phyloP scores from a whole-genome alignment of 345 rosid species.

The Anacardium occidentale region DNA sequence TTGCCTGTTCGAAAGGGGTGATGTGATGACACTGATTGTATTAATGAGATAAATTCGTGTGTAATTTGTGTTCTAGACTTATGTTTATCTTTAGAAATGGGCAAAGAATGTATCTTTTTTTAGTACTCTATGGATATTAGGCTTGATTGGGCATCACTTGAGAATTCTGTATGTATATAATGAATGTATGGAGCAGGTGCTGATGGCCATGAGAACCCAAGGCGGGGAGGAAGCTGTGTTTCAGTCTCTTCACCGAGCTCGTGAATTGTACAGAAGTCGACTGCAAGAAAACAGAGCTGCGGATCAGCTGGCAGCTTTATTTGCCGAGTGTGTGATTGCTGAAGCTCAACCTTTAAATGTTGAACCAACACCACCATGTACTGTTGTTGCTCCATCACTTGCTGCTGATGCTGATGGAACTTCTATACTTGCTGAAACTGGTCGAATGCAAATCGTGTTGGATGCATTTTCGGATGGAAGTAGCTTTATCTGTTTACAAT shows the following conservation, averaged over 20 bases:
- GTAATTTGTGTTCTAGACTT: background rate
- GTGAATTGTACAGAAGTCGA: conserved; percentile 57
- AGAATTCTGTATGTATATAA: background rate
- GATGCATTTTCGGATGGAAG: conserved; percentile 94
- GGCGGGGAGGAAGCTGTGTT: conserved; percentile 87
- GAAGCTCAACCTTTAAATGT: conserved; percentile 60
- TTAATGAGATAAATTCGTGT: background rate
- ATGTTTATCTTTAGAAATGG: background rate
- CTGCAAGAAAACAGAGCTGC: conserved; percentile 53
- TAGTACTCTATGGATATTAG: too few species aligned
- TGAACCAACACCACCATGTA: conserved; percentile 25
- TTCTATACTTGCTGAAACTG: conserved; percentile 80
- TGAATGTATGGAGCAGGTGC: conserved; percentile 49
- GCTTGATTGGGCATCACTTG: too few species aligned
- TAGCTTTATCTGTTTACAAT: conserved; percentile 85
- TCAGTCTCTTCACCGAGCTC: conserved; percentile 64
- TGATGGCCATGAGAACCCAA: conserved; percentile 61
- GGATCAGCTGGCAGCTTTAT: conserved; percentile 84
- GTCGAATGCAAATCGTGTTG: conserved; percentile 73
- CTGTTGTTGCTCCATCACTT: conserved; percentile 23
- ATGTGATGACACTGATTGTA: background rate
- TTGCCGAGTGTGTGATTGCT: conserved; percentile 87
- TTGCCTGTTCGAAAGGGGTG: too few species aligned
- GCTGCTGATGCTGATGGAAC: conserved; percentile 41
- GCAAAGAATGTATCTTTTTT: too few species aligned